phyloP scores from a whole-genome alignment of 768 basidiomycete species.

The Termitomyces sp. region DNA sequence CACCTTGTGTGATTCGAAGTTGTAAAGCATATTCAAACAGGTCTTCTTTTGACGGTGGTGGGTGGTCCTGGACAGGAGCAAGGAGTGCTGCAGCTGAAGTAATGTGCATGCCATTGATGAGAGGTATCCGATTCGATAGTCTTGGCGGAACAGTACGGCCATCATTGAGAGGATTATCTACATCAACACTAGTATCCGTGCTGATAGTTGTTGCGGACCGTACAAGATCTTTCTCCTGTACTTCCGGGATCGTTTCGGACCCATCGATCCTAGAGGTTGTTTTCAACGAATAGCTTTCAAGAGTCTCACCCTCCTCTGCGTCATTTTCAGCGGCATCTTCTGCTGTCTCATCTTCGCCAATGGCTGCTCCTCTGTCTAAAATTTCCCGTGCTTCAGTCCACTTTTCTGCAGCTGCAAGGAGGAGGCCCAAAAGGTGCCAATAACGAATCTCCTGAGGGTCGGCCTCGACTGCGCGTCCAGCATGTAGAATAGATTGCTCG shows the following conservation, averaged over 20 bases:
- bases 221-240: not conserved
- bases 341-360: conserved; percentile 26
- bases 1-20: conserved; percentile 80
- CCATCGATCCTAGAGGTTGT: not conserved
- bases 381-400: conserved; percentile 75
- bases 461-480: conserved; percentile 68
- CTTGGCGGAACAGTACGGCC: not conserved
- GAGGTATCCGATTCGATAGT: conserved; percentile 7
- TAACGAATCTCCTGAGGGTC: conserved; percentile 60
- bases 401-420: conserved; percentile 74
- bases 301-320: conserved; percentile 7
- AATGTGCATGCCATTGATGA: conserved; percentile 22
- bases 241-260: not conserved
- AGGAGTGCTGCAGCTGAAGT: conserved; percentile 40
- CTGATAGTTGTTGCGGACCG: not conserved
- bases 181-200: not conserved
- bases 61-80: conserved; percentile 39
- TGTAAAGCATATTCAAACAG: conserved; percentile 77
- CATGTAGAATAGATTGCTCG: conserved; percentile 58
- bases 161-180: not conserved
- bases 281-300: not conserved
- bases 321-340: conserved; percentile 12
- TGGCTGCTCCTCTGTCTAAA: conserved; percentile 66
- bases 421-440: conserved; percentile 87
- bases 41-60: conserved; percentile 46